A percentile compares a stretch with the other conserved stretches of the same genome.
Evolutionary conservation across 2,329 filamentous ascomycete species (phyloP).

Genomic region (Stylonectria norvegica): DNA sequence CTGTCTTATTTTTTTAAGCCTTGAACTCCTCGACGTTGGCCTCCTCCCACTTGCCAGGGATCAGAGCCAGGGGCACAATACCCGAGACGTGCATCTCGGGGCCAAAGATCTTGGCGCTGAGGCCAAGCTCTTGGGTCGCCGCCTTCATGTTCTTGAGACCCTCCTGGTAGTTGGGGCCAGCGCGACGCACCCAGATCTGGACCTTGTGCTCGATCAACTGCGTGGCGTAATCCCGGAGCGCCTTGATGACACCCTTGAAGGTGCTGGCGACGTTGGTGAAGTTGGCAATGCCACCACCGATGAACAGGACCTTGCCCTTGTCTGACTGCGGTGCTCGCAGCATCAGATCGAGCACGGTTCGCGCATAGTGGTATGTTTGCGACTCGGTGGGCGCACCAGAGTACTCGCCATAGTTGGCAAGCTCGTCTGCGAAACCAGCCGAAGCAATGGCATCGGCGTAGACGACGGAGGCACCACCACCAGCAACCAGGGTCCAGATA

Average conservation of each 20-base stretch:
- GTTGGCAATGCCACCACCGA: conserved; percentile 99
- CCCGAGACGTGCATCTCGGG: conserved; percentile 94
- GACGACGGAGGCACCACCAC: conserved; percentile 98
- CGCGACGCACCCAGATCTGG: conserved; percentile 89
- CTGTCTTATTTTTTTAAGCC: conserved; percentile 38
- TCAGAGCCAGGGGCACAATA: conserved; percentile 88
- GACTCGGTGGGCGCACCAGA: conserved; percentile 98
- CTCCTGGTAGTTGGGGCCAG: conserved; percentile 98
- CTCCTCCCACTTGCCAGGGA: conserved; percentile 62
- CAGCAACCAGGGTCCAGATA: conserved; percentile 97
- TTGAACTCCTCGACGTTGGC: conserved; percentile 60
- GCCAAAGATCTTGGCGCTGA: conserved; percentile 64
- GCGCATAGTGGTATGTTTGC: conserved; percentile 98
- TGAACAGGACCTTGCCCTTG: conserved; percentile 98
- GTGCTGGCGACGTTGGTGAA: conserved; percentile 99
- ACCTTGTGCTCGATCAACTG: conserved; percentile 93
- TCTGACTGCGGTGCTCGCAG: conserved; percentile 80
- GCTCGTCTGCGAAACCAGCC: conserved; percentile 88
- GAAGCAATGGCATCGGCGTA: conserved; percentile 99
- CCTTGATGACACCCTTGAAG: conserved; percentile 99
- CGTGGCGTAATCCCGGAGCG: conserved; percentile 83
- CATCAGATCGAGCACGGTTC: conserved; percentile 95
- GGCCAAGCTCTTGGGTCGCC: conserved; percentile 86
- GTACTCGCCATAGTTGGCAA: conserved; percentile 99
- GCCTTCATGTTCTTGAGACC: conserved; percentile 99